These are phyloP conservation scores for Ceratobasidium sp. DNA, from an alignment of 1,284 basidiomycete genomes.

Conservation along the genomic window DNA sequence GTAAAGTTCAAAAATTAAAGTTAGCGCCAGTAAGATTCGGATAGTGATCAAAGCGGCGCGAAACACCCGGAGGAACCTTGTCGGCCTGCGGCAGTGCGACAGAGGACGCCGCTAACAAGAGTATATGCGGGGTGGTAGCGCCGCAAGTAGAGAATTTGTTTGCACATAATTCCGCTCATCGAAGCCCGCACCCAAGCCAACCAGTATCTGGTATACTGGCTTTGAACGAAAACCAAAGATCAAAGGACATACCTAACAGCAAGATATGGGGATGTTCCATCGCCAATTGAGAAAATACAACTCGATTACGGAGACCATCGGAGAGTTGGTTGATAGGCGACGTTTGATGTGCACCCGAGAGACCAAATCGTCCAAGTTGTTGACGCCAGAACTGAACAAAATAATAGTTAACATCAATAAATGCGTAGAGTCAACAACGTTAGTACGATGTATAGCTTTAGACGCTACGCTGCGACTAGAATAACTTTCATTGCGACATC, in stretches of 20 bases:
- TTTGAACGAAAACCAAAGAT: slow-evolving; percentile 15
- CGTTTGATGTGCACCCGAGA: slow-evolving; percentile 93
- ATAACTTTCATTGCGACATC: slow-evolving; percentile 31
- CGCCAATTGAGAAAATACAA: slow-evolving; percentile 89
- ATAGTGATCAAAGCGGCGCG: background rate
- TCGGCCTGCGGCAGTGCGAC: too few species aligned
- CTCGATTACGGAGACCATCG: slow-evolving; percentile 95
- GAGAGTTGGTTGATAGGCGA: slow-evolving; percentile 90
- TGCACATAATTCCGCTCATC: too few species aligned
- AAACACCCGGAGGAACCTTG: background rate
- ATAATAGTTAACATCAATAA: background rate
- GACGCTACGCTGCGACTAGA: too few species aligned
- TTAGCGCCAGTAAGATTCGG: slow-evolving; percentile 27
- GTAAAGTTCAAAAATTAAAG: background rate
- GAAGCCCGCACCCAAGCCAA: background rate
- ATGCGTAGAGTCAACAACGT: background rate
- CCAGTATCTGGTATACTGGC: background rate
- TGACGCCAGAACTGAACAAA: slow-evolving; percentile 82
- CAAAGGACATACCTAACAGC: slow-evolving; percentile 66
- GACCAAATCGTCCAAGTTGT: slow-evolving; percentile 94
- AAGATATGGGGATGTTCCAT: slow-evolving; percentile 95
- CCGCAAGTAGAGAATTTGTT: too few species aligned
- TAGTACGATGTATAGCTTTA: background rate
- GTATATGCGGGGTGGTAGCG: too few species aligned
- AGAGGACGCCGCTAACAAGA: too few species aligned